Evolutionary conservation across 768 basidiomycete genomes (phyloP), one percentile per base, ranked within the genome.

Genomic region (Chlorophyllum brunneum): DNA sequence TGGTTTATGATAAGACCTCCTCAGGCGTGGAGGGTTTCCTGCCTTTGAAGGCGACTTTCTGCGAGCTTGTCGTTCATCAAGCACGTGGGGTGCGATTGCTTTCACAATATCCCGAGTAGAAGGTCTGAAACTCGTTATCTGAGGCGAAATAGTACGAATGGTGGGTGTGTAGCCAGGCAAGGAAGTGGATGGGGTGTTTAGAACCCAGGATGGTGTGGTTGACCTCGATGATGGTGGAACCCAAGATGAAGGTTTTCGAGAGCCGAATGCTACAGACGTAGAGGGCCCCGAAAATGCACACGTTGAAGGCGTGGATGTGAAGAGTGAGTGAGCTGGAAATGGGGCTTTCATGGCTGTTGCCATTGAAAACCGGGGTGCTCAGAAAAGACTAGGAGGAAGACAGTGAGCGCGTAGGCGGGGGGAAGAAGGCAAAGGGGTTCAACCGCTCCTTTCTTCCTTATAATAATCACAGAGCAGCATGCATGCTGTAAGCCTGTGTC

Each of bases 61-160:
- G 22, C 40, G 49, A 7, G 49, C 36, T 39, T 30, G 57, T 42
- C 63, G 65, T 40, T 77, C 74, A 45, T 75, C 74, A 48, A 74
- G 71, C 26, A 76, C 68, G 55, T 76, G 74, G 20, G 75, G 75
- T 29, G 74, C 75, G 45, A 76, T 73, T 8, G 71, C 74, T 33
- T 64, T 69, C 52, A 77, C 71, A 27, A 76, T 65, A 48, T 76
- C 70, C 41, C 69, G 69, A 10, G 70, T 63, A 1, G 73, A 66
- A 3, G 74, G 74, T 50, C 67, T 67, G 62, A 74, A 73, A 50
- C 43, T 51, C n/a, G 49, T 30, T 18, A 51, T 51, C 24, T 41
- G 40, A 20, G 49, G 49, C 11, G 49, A 51, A 23, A 51, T 51
- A 11, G 40, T 51, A 20, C 40, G 49, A 15, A 51, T 51, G 26